Conservation (phyloP, 2,329 filamentous ascomycete species). For the Leptographium flavum region DNA sequence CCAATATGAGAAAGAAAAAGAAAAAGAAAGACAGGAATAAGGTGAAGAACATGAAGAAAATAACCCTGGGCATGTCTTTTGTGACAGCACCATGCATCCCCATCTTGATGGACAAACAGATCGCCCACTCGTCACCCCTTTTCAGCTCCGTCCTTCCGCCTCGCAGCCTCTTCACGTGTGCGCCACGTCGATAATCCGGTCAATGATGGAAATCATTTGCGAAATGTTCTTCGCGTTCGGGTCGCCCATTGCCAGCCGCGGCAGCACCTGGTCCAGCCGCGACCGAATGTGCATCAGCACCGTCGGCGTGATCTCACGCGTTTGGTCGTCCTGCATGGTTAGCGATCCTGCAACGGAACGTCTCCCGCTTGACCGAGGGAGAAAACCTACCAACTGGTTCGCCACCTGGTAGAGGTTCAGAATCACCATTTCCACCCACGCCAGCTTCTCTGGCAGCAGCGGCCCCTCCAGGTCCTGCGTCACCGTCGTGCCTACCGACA, state of each 20-base stretch:
- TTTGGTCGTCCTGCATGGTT: slow-evolving; percentile 32
- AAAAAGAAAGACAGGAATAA: no score
- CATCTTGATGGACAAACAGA: not conserved
- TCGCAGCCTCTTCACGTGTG: not conserved
- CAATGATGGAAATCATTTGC: slow-evolving; percentile 23
- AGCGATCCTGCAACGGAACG: no score
- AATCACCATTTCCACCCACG: slow-evolving; percentile 48
- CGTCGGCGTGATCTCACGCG: slow-evolving; percentile 39
- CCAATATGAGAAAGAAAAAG: no score
- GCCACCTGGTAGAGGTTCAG: slow-evolving; percentile 34
- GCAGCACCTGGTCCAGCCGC: slow-evolving; percentile 38
- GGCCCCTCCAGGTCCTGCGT: slow-evolving; percentile 41
- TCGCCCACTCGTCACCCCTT: not conserved
- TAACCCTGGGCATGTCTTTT: no score
- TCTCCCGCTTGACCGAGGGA: not conserved
- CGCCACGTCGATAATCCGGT: slow-evolving; percentile 16
- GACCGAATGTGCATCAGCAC: slow-evolving; percentile 40
- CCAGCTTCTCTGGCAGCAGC: slow-evolving; percentile 39
- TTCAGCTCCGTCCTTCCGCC: not conserved
- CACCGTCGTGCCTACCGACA: slow-evolving; percentile 51
- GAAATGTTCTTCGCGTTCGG: slow-evolving; percentile 32
- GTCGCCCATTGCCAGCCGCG: slow-evolving; percentile 30
- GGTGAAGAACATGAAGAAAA: no score
- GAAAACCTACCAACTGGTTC: slow-evolving; percentile 32
- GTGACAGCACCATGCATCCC: no score